Evolutionary conservation across 177 flowering plant genomes (phyloP), one percentile per base, ranked within the genome.

Genomic region (Vitis hybrid): DNA sequence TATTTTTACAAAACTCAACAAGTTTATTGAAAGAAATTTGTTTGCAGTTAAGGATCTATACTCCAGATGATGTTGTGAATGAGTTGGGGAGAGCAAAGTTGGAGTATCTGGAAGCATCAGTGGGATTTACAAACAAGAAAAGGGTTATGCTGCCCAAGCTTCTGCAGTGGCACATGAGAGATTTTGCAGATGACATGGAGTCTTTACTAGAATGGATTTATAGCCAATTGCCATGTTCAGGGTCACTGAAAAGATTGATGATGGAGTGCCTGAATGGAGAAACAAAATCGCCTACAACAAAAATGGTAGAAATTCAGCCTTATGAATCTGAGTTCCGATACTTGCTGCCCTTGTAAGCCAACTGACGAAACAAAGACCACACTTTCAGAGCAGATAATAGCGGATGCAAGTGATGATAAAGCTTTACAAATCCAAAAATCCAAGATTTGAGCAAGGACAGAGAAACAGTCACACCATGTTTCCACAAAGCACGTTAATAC

Each of bases 151-250:
- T 94, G 64, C 97, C 98, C 17, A 91, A 90, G 84, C 91, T 94
- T 73, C 79, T 92, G 63, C 89, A 86, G 58, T 90, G 97, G 97
- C 90, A 92, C 84, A 90, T 90, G 95, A 76, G 64, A 58, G 95
- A 94, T 69, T 91, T 94, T 70, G 97, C 97, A 63, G 97, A 94
- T 64, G 90, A 85, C 74, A 79, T 89, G 79, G 92, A 85, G 15
- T 90, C 97, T 1, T 78, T 92, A 17, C 67, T 90, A 46, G 95
- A 94, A 72, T 94, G 98, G 97, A 88, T 94, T 54, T 94, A 91
- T 67, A 94, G 98, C 82, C 98, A 91, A 71, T 70, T 90, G 76
- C 90, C 95, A 24, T 84, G 76, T 15, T 81, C 84, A 11, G 89
- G 83, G 60, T 64, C 88, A 35, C 71, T 91, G 65, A 92, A 88